Base-by-base conservation (phyloP, 202 grass and related monocot genomes). In the Zizania palustris region DNA sequence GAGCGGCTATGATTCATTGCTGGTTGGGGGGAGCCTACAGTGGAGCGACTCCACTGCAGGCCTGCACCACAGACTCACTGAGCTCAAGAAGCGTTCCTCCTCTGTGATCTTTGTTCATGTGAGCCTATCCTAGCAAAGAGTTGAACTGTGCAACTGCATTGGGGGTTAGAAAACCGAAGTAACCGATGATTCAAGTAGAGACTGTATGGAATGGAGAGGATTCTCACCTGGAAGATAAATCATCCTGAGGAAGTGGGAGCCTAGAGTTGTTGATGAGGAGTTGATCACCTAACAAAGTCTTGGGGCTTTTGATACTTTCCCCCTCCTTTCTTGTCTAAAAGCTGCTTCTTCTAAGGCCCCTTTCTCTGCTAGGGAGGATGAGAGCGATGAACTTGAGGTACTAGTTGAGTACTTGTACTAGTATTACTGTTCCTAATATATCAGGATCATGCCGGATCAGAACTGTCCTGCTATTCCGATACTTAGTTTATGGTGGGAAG, bases 401-500 rank as follows among this genome's bases (percentile, higher is more conserved):
- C 45, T 41, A 34, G 33, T 10, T 45, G 41, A 45, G 54, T 69
- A 73, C 73, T 67, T 60, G 75, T 80, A 35, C 69, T 74, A 55
- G 18, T 57, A 42, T 44, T 67, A 76, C 58, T 77, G 73, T 76
- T 77, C 19, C 72, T 77, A 64, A 13, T 77, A 83, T 74, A 67
- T 83, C 14, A 55, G 57, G 21, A 75, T 67, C 60, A 38, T 51
- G 37, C 58, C 64, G 75, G 75, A 79, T 79, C 71, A 58, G 35
- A 76, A 50, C 74, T 87, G 75, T 50, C 75, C 74, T 75, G 85
- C 81, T 76, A 76, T 84, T 88, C 65, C 12, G 71, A 88, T 84
- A 63, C 86, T 80, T 84, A 75, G 71, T 83, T 80, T 79, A 63
- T 83, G 60, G 75, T 57, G 38, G 46, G 5, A 56, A 56, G 63